A percentile compares a stretch with the other conserved stretches of the same genome.
phyloP scores from a whole-genome alignment of 768 basidiomycete species.

The Hydnum rufescens region DNA sequence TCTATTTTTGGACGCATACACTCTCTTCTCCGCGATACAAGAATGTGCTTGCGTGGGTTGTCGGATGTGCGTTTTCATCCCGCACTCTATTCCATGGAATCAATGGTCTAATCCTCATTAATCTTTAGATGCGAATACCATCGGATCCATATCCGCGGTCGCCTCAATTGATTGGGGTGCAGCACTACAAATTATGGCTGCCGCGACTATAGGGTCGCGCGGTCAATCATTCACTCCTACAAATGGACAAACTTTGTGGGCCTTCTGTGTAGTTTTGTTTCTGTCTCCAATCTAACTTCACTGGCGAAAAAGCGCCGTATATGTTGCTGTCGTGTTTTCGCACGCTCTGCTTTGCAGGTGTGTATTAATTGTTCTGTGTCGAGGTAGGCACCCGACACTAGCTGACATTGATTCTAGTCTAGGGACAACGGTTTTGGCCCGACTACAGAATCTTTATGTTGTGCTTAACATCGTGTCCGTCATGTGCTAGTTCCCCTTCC shows the following conservation, averaged over 20 bases:
- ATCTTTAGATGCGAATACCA: slow-evolving; percentile 26
- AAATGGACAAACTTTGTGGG: slow-evolving; percentile 27
- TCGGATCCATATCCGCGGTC: slow-evolving; percentile 30
- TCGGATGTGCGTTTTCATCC: slow-evolving; percentile 25
- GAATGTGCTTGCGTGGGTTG: slow-evolving; percentile 32
- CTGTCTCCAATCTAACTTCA: slow-evolving; percentile 1
- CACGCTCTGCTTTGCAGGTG: slow-evolving; percentile 36
- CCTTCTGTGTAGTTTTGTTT: slow-evolving; percentile 1
- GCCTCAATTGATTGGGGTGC: slow-evolving; percentile 50
- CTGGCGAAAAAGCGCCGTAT: slow-evolving; percentile 33
- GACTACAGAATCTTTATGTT: slow-evolving; percentile 51
- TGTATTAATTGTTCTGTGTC: background rate
- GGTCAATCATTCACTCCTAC: slow-evolving; percentile 23
- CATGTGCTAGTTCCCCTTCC: background rate
- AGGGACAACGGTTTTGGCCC: slow-evolving; percentile 42
- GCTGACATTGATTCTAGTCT: slow-evolving; percentile 21
- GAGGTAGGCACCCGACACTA: background rate
- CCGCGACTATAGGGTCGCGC: slow-evolving; percentile 36
- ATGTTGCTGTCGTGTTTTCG: slow-evolving; percentile 35
- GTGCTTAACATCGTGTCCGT: slow-evolving; percentile 46
- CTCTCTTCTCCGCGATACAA: slow-evolving; percentile 26
- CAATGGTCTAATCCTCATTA: background rate
- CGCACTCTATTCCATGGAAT: background rate
- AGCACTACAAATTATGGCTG: slow-evolving; percentile 45
- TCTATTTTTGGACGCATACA: slow-evolving; percentile 35